A percentile compares a stretch with the other conserved stretches of the same genome.
phyloP scores from a whole-genome alignment of 2,329 filamentous ascomycete genomes.

The Diaporthe humulicola region DNA sequence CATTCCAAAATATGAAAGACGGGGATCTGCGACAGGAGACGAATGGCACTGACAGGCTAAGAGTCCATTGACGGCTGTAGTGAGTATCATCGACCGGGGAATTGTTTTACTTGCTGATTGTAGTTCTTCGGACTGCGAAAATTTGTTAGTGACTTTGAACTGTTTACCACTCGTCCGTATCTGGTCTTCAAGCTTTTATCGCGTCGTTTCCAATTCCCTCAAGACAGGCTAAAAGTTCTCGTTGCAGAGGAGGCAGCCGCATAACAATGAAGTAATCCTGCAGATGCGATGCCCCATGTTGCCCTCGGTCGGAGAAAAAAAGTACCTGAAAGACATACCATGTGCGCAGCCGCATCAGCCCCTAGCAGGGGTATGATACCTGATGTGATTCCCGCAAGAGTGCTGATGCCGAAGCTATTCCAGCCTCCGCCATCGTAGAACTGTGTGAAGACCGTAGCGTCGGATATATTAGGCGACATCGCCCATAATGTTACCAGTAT shows the following conservation, averaged over 20 bases:
- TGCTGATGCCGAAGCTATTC: constrained; percentile 50
- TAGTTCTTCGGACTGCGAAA: constrained; percentile 49
- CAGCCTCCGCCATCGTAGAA: constrained; percentile 50
- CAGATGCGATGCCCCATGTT: not conserved
- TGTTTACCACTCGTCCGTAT: not conserved
- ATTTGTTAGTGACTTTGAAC: not conserved
- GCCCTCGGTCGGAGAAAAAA: no score
- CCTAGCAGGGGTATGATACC: constrained; percentile 51
- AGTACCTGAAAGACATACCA: constrained; percentile 18
- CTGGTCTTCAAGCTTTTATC: no score
- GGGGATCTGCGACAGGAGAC: no score
- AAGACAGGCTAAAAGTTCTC: no score
- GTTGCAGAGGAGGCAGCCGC: not conserved
- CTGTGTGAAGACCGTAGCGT: constrained; percentile 47
- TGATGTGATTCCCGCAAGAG: constrained; percentile 54
- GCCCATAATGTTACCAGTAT: constrained; percentile 55
- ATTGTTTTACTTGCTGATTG: constrained; percentile 45
- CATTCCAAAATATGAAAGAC: no score
- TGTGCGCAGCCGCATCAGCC: constrained; percentile 48
- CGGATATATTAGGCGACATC: constrained; percentile 47
- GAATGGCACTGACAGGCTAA: no score
- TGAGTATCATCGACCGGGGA: constrained; percentile 54
- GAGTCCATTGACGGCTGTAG: constrained; percentile 50
- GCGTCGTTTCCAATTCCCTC: not conserved
- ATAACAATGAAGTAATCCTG: not conserved